Base-by-base conservation (phyloP, 306 rosid species). In the Inga leiocalycina region DNA sequence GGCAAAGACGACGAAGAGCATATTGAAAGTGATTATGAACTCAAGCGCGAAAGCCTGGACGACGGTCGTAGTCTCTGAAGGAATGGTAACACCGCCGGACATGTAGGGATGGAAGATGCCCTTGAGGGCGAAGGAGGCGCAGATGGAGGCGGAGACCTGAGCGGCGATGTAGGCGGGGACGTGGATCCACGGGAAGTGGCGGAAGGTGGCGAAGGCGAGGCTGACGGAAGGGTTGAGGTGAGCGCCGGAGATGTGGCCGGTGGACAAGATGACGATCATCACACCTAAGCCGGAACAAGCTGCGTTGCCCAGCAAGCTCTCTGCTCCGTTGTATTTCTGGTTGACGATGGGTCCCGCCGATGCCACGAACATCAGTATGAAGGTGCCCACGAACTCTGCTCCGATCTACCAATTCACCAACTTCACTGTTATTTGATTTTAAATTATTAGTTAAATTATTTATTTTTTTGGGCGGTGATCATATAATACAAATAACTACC, bases 381-480 rank as follows among this genome's bases (percentile, higher is more conserved):
- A 95, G 0, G 99, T 95, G 5, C 99, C 99, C 78, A 95, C 98
- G 59, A 95, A 95, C 90, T 95, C 99, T 66, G 99, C 98, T 86
- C 98, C 98, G 4, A 95, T 13, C 98, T 39, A 89, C 41, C 5
- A 41, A 0, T 32, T 32, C 0, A 4, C 8, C 7, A 27, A 12
- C 7, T 59, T 17, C 5, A 17, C 32, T 59, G 32, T 61, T 10
- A 22, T n/a, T 59, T 59, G 13, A 39, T 5, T 39, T 39, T 39
- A 39, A 39, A 37, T 37, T 37, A 5, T 37, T 37, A 5, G 6
- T 37, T 37, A 37, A 35, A 39, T 39, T 39, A 39, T 39, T 39
- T 39, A 39, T 39, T 39, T 39, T 39, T 39, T 39, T 8, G 43
- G 8, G 43, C 6, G 8, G 43, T 39, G 43, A 39, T 39, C 43